Conservation (phyloP, 2,329 filamentous ascomycete species). For the Cercospora zeina region DNA sequence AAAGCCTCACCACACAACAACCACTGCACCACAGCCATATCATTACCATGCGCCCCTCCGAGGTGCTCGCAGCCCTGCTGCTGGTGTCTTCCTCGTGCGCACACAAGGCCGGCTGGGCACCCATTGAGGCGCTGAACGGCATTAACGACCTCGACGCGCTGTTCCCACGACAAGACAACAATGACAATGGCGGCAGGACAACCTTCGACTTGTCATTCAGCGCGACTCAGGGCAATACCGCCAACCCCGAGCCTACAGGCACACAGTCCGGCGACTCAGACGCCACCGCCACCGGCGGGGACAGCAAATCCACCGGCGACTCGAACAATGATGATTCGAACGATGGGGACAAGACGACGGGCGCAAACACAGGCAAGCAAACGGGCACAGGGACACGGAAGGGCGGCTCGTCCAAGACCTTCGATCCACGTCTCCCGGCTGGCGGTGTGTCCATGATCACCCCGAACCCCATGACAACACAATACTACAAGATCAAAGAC, state of each 20-base stretch:
- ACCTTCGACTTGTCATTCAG: constrained; percentile 32
- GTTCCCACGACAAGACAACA: constrained; percentile 30
- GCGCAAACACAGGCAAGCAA: constrained; percentile 28
- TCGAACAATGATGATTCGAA: constrained; percentile 23
- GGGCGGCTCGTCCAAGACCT: constrained; percentile 41
- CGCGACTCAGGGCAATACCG: constrained; percentile 31
- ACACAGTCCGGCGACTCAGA: constrained; percentile 24
- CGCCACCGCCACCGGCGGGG: constrained; percentile 26
- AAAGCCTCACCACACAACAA: constrained; percentile 15
- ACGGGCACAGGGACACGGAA: constrained; percentile 29
- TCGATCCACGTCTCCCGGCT: constrained; percentile 56
- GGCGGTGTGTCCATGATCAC: constrained; percentile 65
- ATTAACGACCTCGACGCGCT: constrained; percentile 34
- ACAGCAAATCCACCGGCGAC: constrained; percentile 23
- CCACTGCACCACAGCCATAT: constrained; percentile 10
- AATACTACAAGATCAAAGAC: constrained; percentile 66
- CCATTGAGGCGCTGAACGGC: constrained; percentile 31
- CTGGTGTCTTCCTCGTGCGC: constrained; percentile 38
- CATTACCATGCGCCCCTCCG: constrained; percentile 40
- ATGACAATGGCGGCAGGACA: constrained; percentile 14
- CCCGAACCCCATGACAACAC: constrained; percentile 52
- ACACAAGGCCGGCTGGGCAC: constrained; percentile 34
- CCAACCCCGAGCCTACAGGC: constrained; percentile 30
- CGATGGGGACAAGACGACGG: constrained; percentile 23
- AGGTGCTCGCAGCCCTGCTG: constrained; percentile 37